These are phyloP conservation scores for Abrus pulchellus DNA, from an alignment of 306 rosid species.

Conservation along the genomic window DNA sequence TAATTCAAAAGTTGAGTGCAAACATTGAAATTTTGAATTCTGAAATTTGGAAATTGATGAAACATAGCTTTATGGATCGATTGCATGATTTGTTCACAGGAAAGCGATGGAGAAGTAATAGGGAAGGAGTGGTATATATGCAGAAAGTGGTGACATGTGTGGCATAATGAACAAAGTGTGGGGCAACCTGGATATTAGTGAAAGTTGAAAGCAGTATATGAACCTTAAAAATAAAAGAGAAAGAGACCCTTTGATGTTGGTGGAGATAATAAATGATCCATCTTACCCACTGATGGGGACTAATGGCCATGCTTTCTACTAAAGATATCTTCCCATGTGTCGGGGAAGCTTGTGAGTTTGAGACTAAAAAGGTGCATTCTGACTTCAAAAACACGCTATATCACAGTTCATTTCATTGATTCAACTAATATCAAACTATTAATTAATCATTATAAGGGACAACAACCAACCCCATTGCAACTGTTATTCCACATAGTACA, in stretches of 20 bases:
- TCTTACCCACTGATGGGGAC: conserved; percentile 25
- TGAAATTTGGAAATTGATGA: background rate
- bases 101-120: conserved; percentile 37
- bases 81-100: background rate
- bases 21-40: background rate
- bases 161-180: background rate
- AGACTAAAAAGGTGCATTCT: background rate
- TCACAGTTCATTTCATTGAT: background rate
- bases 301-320: conserved; percentile 17
- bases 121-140: background rate
- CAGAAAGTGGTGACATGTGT: conserved; percentile 23
- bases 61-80: background rate
- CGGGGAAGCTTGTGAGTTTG: background rate
- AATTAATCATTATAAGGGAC: background rate
- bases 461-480: background rate
- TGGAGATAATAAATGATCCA: background rate
- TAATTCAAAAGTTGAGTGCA: background rate
- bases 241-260: background rate
- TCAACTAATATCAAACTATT: background rate
- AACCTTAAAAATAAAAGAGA: background rate
- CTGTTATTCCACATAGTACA: background rate
- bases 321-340: background rate
- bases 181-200: conserved; percentile 26
- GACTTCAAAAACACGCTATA: conserved; percentile 10
- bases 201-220: background rate